phyloP scores from a whole-genome alignment of 257 asterid species.

The Prunella vulgaris region DNA sequence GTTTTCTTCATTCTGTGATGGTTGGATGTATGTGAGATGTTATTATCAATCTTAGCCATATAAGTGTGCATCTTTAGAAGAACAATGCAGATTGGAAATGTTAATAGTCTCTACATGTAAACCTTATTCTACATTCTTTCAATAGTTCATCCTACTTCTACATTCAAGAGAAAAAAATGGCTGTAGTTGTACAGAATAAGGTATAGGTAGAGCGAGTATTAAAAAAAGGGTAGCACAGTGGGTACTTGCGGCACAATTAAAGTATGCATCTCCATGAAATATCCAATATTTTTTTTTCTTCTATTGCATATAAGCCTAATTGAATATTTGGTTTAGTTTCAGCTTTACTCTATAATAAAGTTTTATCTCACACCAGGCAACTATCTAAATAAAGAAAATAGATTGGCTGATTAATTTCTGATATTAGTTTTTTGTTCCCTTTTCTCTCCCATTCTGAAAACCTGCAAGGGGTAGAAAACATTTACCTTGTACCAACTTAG shows the following conservation, averaged over 20 bases:
- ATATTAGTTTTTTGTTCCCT: background rate
- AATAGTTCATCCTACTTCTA: background rate
- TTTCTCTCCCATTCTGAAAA: background rate
- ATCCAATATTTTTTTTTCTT: too few species aligned
- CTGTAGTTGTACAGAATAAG: too few species aligned
- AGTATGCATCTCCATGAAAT: too few species aligned
- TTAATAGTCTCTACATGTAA: background rate
- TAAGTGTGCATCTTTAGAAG: background rate
- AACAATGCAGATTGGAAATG: background rate
- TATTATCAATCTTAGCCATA: background rate
- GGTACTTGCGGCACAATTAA: too few species aligned
- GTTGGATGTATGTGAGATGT: slow-evolving; percentile 10
- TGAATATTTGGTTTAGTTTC: too few species aligned
- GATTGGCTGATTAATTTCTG: background rate
- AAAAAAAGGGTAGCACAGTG: too few species aligned
- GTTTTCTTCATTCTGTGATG: slow-evolving; percentile 10
- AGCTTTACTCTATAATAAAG: too few species aligned
- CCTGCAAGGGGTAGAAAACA: background rate
- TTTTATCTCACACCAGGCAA: too few species aligned
- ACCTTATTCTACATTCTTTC: background rate
- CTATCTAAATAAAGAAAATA: background rate
- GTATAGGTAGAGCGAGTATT: too few species aligned
- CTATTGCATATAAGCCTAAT: too few species aligned
- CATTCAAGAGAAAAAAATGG: background rate
- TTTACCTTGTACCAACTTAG: background rate